A percentile compares a stretch with the other conserved stretches of the same genome.
phyloP scores from a whole-genome alignment of 2,329 filamentous ascomycete genomes.

The Penicillium sp. region DNA sequence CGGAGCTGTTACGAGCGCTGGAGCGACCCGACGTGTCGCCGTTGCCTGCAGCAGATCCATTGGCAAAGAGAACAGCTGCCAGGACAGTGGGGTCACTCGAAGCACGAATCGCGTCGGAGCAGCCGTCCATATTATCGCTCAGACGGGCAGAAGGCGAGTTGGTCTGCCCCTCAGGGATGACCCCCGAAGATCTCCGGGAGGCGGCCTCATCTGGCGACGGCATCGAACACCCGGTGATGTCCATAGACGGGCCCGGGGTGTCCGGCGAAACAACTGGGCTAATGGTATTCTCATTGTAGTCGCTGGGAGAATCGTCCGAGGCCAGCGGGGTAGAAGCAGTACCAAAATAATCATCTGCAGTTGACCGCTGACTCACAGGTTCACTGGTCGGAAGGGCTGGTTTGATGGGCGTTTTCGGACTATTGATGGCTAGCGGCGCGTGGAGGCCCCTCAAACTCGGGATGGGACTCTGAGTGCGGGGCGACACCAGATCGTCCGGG shows the following conservation, averaged over 20 bases:
- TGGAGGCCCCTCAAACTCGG: too few relatives aligned
- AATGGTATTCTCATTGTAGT: slow-evolving; percentile 29
- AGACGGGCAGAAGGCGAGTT: too few relatives aligned
- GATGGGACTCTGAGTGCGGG: too few relatives aligned
- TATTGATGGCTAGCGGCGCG: too few relatives aligned
- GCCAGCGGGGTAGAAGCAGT: too few relatives aligned
- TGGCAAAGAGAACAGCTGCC: slow-evolving; percentile 25
- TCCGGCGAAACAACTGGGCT: slow-evolving; percentile 30
- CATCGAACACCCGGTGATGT: slow-evolving; percentile 26
- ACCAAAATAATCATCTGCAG: too few relatives aligned
- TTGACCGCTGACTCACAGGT: slow-evolving; percentile 12
- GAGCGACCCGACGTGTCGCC: slow-evolving; percentile 9
- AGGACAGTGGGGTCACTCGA: slow-evolving; percentile 23
- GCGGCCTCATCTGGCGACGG: slow-evolving; percentile 12
- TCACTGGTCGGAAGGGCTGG: too few relatives aligned
- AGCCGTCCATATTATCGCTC: too few relatives aligned
- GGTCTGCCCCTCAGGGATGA: too few relatives aligned
- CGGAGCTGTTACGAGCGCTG: slow-evolving; percentile 12
- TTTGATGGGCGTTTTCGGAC: too few relatives aligned
- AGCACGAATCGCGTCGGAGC: slow-evolving; percentile 9
- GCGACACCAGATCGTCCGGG: too few relatives aligned
- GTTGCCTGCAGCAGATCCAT: slow-evolving; percentile 13
- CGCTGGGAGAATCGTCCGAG: slow-evolving; percentile 15
- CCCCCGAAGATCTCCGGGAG: slow-evolving; percentile 27
- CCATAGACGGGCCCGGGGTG: slow-evolving; percentile 30